phyloP scores from a whole-genome alignment of 2,329 filamentous ascomycete genomes.

The Sporothrix sp. region DNA sequence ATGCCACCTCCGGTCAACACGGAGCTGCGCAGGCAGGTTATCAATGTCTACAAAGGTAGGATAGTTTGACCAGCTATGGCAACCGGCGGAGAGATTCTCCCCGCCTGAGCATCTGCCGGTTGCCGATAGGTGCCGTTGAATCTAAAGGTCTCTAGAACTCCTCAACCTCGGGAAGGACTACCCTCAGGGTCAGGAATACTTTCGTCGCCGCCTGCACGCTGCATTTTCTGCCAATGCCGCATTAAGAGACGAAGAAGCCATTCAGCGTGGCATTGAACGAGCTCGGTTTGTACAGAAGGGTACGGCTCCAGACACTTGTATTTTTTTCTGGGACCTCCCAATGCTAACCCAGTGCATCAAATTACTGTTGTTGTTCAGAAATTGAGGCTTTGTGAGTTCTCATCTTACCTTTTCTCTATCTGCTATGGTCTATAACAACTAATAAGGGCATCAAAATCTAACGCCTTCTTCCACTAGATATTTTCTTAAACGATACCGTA shows the following conservation, averaged over 20 bases:
- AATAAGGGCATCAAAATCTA: not conserved
- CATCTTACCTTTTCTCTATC: too few relatives aligned
- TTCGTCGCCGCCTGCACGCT: conserved; percentile 68
- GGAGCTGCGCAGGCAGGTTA: conserved; percentile 64
- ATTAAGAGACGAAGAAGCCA: conserved; percentile 63
- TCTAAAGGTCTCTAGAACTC: conserved; percentile 49
- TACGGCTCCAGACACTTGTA: conserved; percentile 24
- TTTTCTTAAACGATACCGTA: conserved; percentile 84
- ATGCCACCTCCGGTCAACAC: conserved; percentile 34
- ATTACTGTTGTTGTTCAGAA: too few relatives aligned
- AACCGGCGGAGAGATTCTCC: too few relatives aligned
- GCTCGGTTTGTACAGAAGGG: conserved; percentile 90
- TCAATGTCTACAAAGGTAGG: conserved; percentile 79
- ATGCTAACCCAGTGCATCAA: too few relatives aligned
- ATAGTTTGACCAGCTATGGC: too few relatives aligned
- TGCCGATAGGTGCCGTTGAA: not conserved
- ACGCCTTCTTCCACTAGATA: conserved; percentile 46
- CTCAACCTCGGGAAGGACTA: conserved; percentile 79
- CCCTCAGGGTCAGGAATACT: conserved; percentile 72
- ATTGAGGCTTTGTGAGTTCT: conserved; percentile 77
- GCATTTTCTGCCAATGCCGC: conserved; percentile 71
- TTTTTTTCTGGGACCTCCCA: conserved; percentile 9
- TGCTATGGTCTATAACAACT: not conserved
- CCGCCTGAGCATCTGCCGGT: too few relatives aligned
- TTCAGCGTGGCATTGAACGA: conserved; percentile 62